These are phyloP conservation scores for Camellia oleifera DNA, from an alignment of 179 eudicot species.

Conservation along the genomic window DNA sequence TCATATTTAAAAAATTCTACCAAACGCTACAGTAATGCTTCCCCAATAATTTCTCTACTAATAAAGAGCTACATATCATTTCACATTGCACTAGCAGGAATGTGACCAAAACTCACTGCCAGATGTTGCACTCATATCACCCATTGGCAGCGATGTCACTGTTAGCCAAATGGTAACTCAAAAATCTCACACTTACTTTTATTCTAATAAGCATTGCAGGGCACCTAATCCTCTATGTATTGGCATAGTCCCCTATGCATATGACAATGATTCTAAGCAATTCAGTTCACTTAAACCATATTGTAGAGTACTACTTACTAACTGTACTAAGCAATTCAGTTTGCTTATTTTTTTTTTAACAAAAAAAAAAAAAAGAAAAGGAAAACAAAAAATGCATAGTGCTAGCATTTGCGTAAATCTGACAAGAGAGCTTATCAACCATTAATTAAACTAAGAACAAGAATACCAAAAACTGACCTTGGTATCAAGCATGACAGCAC, in stretches of 20 bases:
- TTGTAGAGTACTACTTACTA: neutral
- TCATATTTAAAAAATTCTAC: too few relatives aligned
- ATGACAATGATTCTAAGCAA: neutral
- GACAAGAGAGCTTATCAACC: neutral
- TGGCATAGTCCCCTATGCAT: neutral
- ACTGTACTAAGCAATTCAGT: neutral
- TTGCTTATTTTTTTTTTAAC: too few relatives aligned
- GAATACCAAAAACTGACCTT: slow-evolving; percentile 41
- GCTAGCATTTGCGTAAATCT: too few relatives aligned
- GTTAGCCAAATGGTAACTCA: neutral
- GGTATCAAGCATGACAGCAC: slow-evolving; percentile 94
- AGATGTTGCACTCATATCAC: neutral
- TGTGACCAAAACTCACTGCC: neutral
- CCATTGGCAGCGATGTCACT: neutral
- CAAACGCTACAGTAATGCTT: neutral
- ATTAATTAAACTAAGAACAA: neutral
- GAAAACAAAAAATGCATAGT: too few relatives aligned
- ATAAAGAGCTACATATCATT: neutral
- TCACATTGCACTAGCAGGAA: neutral
- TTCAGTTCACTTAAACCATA: neutral
- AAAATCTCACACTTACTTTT: neutral
- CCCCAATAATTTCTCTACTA: neutral
- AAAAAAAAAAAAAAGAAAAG: too few relatives aligned
- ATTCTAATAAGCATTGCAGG: neutral
- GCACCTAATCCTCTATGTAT: neutral